A percentile compares a stretch with the other conserved stretches of the same genome.
phyloP scores from a whole-genome alignment of 345 rosid species.

The Eucalyptus virginea region DNA sequence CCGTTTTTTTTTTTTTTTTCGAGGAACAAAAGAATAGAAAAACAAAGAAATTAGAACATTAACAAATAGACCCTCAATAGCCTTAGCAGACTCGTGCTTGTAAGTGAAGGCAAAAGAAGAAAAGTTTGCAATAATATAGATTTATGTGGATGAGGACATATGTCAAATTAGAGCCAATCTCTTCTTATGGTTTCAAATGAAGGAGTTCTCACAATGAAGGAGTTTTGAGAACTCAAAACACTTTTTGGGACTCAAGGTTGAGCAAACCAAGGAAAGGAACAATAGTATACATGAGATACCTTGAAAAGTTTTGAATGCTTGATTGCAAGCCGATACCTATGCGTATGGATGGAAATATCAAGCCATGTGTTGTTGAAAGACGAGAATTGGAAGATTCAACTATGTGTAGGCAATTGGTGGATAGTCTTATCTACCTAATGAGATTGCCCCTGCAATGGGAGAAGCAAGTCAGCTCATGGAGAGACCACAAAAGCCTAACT shows the following conservation, averaged over 20 bases:
- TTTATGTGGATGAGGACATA: background rate
- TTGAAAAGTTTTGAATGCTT: background rate
- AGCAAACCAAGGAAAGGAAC: background rate
- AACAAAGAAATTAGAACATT: no score
- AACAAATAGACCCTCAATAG: background rate
- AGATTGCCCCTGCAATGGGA: background rate
- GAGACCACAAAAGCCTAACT: background rate
- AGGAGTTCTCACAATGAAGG: background rate
- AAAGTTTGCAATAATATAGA: no score
- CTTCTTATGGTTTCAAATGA: background rate
- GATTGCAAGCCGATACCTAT: background rate
- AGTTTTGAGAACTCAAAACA: background rate
- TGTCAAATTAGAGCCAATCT: background rate
- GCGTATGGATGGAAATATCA: background rate
- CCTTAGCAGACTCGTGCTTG: background rate
- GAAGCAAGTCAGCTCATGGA: background rate
- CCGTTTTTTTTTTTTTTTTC: rapidly evolving
- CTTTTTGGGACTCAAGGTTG: background rate
- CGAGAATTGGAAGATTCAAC: background rate
- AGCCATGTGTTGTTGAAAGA: background rate
- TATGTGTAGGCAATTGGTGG: background rate
- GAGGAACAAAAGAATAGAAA: no score
- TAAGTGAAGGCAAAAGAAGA: background rate
- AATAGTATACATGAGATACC: background rate
- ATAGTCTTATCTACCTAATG: background rate